phyloP scores from a whole-genome alignment of 345 rosid species.

The Gossypium rotundifolium region DNA sequence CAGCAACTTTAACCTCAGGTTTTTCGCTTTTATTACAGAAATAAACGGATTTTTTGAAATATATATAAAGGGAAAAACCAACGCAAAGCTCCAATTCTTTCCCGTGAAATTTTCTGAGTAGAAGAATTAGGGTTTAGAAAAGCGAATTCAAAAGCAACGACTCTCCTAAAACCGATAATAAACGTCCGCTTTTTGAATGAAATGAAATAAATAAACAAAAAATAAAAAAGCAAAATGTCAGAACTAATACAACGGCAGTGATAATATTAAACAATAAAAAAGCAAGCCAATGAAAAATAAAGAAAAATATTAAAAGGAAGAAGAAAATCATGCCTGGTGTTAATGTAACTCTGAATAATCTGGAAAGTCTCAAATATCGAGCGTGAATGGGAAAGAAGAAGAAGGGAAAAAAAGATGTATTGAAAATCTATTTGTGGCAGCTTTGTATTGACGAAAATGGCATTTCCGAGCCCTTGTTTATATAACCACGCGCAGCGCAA shows the following conservation, averaged over 20 bases:
- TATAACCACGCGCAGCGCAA: not conserved
- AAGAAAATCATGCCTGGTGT: not conserved
- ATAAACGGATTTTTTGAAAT: not conserved
- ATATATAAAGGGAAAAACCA: not conserved
- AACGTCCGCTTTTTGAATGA: not conserved
- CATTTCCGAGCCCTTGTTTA: not conserved
- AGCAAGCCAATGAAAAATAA: not conserved
- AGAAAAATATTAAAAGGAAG: not conserved
- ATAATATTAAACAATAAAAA: not conserved
- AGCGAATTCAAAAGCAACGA: not conserved
- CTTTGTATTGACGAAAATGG: not conserved
- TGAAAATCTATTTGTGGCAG: not conserved
- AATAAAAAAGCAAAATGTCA: not conserved
- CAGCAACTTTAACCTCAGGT: not conserved
- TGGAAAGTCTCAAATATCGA: not conserved
- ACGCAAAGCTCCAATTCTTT: not conserved
- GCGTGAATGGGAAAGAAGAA: not conserved
- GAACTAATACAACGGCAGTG: not conserved
- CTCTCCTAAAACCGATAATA: not conserved
- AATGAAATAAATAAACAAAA: not conserved
- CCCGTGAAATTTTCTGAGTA: not conserved
- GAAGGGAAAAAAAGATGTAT: too few species aligned
- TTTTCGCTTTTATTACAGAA: constrained; percentile 4
- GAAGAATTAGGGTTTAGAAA: not conserved
- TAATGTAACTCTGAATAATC: not conserved